Conservation (phyloP, 306 rosid genomes). For the Prunus fruticosa region DNA sequence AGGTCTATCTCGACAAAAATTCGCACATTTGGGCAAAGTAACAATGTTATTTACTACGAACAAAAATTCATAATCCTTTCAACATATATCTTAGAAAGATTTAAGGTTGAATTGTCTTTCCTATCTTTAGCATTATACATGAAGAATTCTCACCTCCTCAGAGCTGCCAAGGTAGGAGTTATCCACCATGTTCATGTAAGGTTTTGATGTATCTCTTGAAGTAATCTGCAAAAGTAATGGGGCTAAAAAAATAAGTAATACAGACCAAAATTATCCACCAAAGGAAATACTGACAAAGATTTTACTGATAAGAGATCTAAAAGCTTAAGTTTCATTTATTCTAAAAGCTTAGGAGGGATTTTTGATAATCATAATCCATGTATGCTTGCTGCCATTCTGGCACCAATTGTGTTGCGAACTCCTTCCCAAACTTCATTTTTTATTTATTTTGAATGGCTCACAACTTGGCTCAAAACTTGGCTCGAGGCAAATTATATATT, state of each 20-base stretch:
- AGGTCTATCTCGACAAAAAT: too few species aligned
- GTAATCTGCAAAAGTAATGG: conserved; percentile 43
- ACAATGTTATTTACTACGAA: background rate
- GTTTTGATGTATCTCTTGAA: conserved; percentile 50
- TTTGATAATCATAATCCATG: conserved; percentile 52
- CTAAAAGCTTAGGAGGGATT: conserved; percentile 47
- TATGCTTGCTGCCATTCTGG: conserved; percentile 81
- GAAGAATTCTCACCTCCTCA: conserved; percentile 51
- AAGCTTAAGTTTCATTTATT: background rate
- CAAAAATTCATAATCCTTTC: background rate
- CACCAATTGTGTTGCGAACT: conserved; percentile 57
- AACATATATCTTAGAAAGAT: background rate
- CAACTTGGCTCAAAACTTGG: too few species aligned
- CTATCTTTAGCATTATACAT: background rate
- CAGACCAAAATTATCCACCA: background rate
- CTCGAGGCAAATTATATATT: too few species aligned
- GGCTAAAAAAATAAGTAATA: background rate
- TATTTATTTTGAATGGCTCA: too few species aligned
- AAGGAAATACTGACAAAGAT: background rate
- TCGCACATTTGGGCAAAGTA: background rate
- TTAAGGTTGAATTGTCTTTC: background rate
- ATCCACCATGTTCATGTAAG: conserved; percentile 70
- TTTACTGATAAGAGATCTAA: background rate
- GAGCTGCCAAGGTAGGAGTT: conserved; percentile 62
- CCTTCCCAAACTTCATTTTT: conserved; percentile 74